Evolutionary conservation across 2,329 filamentous ascomycete genomes (phyloP), one percentile per base, ranked within the genome.

Genomic region (Fusarium guadeloupense): DNA sequence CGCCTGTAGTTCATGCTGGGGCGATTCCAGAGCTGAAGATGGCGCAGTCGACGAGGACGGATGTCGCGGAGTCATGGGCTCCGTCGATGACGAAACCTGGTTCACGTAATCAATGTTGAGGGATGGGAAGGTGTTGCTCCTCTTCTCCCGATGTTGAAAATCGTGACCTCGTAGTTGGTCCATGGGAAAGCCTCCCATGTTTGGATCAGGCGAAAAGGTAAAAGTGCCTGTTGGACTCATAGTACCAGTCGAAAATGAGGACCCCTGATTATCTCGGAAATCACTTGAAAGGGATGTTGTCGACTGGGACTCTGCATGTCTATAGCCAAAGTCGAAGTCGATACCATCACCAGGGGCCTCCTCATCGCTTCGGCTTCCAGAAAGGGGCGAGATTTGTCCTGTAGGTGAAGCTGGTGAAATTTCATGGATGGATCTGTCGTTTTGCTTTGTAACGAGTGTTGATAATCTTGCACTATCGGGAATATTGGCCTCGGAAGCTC

Each of bases 71-170:
- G 82, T 84, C 65, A 80, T 72, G 2, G 80, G 78, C 28, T 84
- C 81, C 6, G 73, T 71, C 13, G 73, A 71, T 9, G 62, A 54
- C 14, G 64, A 55, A 9, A 56, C 60, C 52, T 82, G 81, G 64
- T 80, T 82, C 64, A 82, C 75, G 54, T 81, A 85, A 53, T 85
- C 88, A 38, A 89, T 80, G 50, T 86, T 87, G 35, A 92, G 78
- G 38, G 89, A 87, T 1, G 93, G 92, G 62, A 96, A 93, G 0
- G 92, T 96, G 74, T 96, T 92, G 73, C 91, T 95, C 70, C 92
- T 84, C 54, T 76, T 76, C 49, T 73, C 73, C n/a, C 91, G 91
- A 51, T 92, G 84, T 68, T 90, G 89, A 64, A 89, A 87, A 68
- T 85, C 86, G 47, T 80, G 19, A 53, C 67, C 26, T 72, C 77